Base-by-base conservation (phyloP, 2,329 filamentous ascomycete species). In the Exophiala bonariae region DNA sequence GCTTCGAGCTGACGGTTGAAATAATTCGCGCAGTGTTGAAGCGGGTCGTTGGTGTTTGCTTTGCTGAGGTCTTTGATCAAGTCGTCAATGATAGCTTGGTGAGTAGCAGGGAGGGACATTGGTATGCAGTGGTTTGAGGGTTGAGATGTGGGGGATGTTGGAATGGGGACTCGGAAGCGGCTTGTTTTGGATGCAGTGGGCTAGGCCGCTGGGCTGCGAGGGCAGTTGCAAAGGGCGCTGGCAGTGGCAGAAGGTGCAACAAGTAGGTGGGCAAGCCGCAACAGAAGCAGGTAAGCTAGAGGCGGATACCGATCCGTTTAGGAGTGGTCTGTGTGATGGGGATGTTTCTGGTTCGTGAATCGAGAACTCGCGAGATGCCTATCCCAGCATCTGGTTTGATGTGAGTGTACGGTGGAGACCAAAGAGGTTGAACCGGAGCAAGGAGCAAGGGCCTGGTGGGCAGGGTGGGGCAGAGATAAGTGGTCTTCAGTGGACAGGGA, bases 21-120 rank as follows among this genome's bases (percentile, higher is more conserved):
- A 73, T 81, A 81, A 68, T 86, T 82, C 68, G 80, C 78, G 71
- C 82, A 86, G 74, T 83, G 85, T 67, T 87, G 83, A 59, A 85
- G 75, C 63, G 83, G 75, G 72, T 88, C 83, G 65, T 72, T 60
- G 41, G 83, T 81, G 54, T 80, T 73, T 58, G 76, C 66, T 62
- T 78, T 76, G 58, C 76, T 70, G 58, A 85, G 68, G 67, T 85
- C 76, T 68, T 76, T 75, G 63, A 80, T 80, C 66, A 86, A 79
- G 62, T 76, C 74, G 66, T 81, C 74, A 69, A 84, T 80, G 67
- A 83, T 79, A 68, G 79, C 73, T 66, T 75, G 72, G 70, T 83
- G 80, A 73, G 77, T 47, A 65, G 70, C 61, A 61, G 77, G 75
- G 49, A 79, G 69, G 63, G 72, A 71, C 70, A 74, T 74, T 55